Conservation (phyloP, 768 basidiomycete species). For the Leccinum fibrillosum region DNA sequence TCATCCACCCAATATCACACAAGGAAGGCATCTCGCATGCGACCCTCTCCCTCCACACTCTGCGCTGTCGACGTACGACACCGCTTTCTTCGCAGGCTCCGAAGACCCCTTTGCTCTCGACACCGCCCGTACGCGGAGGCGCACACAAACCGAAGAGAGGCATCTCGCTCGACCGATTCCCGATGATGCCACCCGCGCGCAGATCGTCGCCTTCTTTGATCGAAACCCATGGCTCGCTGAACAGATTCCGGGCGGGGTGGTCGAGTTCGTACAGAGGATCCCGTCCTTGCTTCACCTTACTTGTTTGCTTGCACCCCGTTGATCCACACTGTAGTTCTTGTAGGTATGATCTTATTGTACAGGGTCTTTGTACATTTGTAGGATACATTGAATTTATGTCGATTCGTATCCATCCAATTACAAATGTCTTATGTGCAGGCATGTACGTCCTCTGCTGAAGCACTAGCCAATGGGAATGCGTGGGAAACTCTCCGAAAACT, state of each 20-base stretch:
- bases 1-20: slow-evolving; percentile 57
- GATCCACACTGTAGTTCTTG: no score
- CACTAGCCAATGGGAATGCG: no score
- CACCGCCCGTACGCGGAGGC: slow-evolving; percentile 31
- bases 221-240: slow-evolving; percentile 52
- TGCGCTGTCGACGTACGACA: slow-evolving; percentile 59
- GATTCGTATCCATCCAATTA: no score
- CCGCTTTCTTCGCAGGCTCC: slow-evolving; percentile 67
- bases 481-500: no score
- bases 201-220: slow-evolving; percentile 60
- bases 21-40: slow-evolving; percentile 47
- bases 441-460: no score
- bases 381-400: no score
- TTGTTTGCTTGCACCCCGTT: no score
- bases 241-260: slow-evolving; percentile 62
- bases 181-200: slow-evolving; percentile 52
- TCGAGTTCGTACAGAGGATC: slow-evolving; percentile 57
- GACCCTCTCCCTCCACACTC: slow-evolving; percentile 83
- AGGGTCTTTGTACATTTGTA: no score
- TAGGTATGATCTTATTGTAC: no score
- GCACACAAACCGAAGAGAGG: slow-evolving; percentile 48
- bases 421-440: no score
- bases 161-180: slow-evolving; percentile 55
- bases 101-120: slow-evolving; percentile 45
- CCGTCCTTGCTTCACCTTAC: no score